Evolutionary conservation across 768 basidiomycete genomes (phyloP), one percentile per base, ranked within the genome.

Genomic region (Gautieria morchelliformis): DNA sequence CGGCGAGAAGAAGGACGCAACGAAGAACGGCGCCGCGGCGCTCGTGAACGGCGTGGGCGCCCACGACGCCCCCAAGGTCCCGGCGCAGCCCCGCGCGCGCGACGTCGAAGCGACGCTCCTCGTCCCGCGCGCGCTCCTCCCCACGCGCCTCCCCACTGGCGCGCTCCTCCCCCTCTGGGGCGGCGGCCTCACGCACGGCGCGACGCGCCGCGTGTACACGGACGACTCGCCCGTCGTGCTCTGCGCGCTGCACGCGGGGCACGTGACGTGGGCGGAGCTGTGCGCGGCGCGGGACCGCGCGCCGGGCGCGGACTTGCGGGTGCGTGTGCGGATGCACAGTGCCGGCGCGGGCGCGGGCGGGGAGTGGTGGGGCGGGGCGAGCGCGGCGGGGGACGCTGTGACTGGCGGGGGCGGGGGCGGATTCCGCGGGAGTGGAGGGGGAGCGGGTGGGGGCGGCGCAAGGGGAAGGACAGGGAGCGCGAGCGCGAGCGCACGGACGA

Each of bases 151-250:
- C 20, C 86, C 85, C 0, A 69, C 74, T 14, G 69, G 75, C 48
- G 75, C 78, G 52, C 84, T 84, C 12, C 59, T 67, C 5, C 76
- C 69, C 30, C 82, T 80, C n/a, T n/a, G n/a, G n/a, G n/a, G n/a
- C n/a, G n/a, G n/a, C n/a, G n/a, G n/a, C n/a, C n/a, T n/a, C n/a
- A n/a, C n/a, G n/a, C n/a, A n/a, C n/a, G n/a, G n/a, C n/a, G n/a
- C n/a, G n/a, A n/a, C n/a, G n/a, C n/a, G n/a, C n/a, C n/a, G n/a
- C n/a, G n/a, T n/a, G n/a, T n/a, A n/a, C n/a, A n/a, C n/a, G n/a
- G n/a, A n/a, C n/a, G n/a, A n/a, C n/a, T n/a, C n/a, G n/a, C n/a
- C n/a, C n/a, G n/a, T n/a, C n/a, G n/a, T n/a, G n/a, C n/a, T n/a
- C n/a, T n/a, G n/a, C n/a, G n/a, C n/a, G n/a, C n/a, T n/a, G n/a